Evolutionary conservation across 495 filamentous ascomycete genomes (phyloP).

Genomic region (Aspergillus baeticus): DNA sequence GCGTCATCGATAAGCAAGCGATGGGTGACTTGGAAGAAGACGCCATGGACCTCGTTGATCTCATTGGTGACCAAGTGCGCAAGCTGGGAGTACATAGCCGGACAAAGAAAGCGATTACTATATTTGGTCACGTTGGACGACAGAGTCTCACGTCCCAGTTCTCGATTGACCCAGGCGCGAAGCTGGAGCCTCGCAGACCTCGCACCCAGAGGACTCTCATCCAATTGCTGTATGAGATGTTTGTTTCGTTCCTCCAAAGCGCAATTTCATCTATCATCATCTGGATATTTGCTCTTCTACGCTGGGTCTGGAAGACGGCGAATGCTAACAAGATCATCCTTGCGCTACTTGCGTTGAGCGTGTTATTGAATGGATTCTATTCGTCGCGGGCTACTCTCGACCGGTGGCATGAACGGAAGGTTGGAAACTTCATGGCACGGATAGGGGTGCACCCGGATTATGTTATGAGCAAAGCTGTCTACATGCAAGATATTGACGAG

Average conservation of each 20-base stretch:
- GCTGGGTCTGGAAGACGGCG: slow-evolving; percentile 64
- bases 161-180: slow-evolving; percentile 40
- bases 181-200: slow-evolving; percentile 46
- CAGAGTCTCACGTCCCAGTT: slow-evolving; percentile 68
- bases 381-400: slow-evolving; percentile 62
- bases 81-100: slow-evolving; percentile 74
- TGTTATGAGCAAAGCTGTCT: slow-evolving; percentile 82
- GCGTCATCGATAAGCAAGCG: slow-evolving; percentile 76
- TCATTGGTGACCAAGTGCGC: slow-evolving; percentile 83
- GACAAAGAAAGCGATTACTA: slow-evolving; percentile 85
- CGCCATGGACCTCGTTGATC: slow-evolving; percentile 79
- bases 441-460: slow-evolving; percentile 76
- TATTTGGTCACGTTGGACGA: slow-evolving; percentile 84
- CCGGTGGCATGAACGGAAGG: slow-evolving; percentile 86
- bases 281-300: slow-evolving; percentile 62
- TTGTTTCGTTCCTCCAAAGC: slow-evolving; percentile 66
- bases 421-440: slow-evolving; percentile 71
- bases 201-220: slow-evolving; percentile 67
- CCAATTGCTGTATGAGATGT: slow-evolving; percentile 67
- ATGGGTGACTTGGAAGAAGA: slow-evolving; percentile 77
- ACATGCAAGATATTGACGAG: slow-evolving; percentile 77
- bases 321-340: slow-evolving; percentile 77
- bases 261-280: slow-evolving; percentile 70
- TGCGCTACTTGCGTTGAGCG: slow-evolving; percentile 61
- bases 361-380: slow-evolving; percentile 68